Base-by-base conservation (phyloP, 1,284 basidiomycete genomes). In the Apiotrichum porosum region DNA sequence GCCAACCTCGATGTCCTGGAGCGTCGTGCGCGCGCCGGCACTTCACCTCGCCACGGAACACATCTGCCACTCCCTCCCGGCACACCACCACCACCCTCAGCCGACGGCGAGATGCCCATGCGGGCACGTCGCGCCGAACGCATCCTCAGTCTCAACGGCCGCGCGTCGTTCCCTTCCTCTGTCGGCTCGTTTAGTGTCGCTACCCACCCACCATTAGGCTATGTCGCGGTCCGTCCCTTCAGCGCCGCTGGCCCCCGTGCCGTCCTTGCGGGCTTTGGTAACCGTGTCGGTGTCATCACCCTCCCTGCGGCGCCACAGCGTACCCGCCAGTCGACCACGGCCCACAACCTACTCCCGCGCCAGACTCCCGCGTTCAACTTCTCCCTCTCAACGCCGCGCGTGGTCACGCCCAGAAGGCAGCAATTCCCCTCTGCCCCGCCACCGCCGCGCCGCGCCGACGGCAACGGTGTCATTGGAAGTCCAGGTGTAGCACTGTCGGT, bases 261-360 rank as follows among this genome's bases (percentile, higher is more conserved):
- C 3, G 23, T 61, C 15, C 48, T 69, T 4, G 65, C 57, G 3
- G 69, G 62, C 6, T 68, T 71, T 41, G 69, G 67, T 2, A 68
- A 71, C 55, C 54, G 61, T 17, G 44, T 71, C 33, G 69, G 69
- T 2, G 48, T 66, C 4, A 40, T 70, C 22, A 51, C 36, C n/a
- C 9, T 61, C 18, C 36, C 42, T 3, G 21, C 22, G n/a, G 26
- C 35, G 15, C 17, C 39, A 15, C n/a, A n/a, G n/a, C 39, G 19
- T n/a, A n/a, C n/a, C n/a, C n/a, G n/a, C n/a, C n/a, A n/a, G n/a
- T n/a, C n/a, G n/a, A n/a, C n/a, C n/a, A n/a, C n/a, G n/a, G n/a
- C n/a, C n/a, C n/a, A n/a, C 26, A 12, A 12, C 26, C 26, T 6
- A 28, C 26, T 6, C 26, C 26, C 26, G 26, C 26, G 26, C 26